Percentiles rank a stretch among this genome's conserved stretches.
phyloP scores from a whole-genome alignment of 2,329 filamentous ascomycete species.

The Ophiocordyceps robertsii region DNA sequence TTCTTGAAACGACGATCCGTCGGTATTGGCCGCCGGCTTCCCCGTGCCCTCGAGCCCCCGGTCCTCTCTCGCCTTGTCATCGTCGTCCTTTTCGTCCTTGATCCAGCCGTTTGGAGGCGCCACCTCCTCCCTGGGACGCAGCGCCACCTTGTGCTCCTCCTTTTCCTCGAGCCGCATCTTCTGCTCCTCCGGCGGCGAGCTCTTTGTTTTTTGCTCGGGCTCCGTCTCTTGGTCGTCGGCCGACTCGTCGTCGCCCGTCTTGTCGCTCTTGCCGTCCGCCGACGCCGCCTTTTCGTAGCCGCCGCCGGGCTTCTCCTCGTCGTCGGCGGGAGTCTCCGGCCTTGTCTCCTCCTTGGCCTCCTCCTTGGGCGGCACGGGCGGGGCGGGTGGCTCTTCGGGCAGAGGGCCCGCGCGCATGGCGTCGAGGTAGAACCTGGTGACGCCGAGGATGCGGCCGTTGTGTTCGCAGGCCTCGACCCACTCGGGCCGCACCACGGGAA shows the following conservation, averaged over 20 bases:
- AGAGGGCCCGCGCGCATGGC: conserved; percentile 42
- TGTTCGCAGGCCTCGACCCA: conserved; percentile 96
- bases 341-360: conserved; percentile 8
- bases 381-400: conserved; percentile 18
- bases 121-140: conserved; percentile 23
- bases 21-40: conserved; percentile 33
- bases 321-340: conserved; percentile 7
- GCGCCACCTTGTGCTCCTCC: conserved; percentile 37
- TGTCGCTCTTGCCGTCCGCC: conserved; percentile 1
- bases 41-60: conserved; percentile 5
- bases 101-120: conserved; percentile 16
- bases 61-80: conserved; percentile 19
- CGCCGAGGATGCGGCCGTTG: conserved; percentile 82
- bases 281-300: background rate
- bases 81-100: conserved; percentile 14
- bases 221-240: conserved; percentile 8
- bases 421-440: conserved; percentile 91
- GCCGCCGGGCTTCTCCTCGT: background rate
- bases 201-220: conserved; percentile 22
- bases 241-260: conserved; percentile 6
- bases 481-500: conserved; percentile 89
- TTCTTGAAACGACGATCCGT: conserved; percentile 49
- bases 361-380: conserved; percentile 14
- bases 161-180: conserved; percentile 43
- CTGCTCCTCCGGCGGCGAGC: conserved; percentile 31